A percentile compares a stretch with the other conserved stretches of the same genome.
Conservation (phyloP, 352 stramenopile species). For the Globisporangium perplexum region DNA sequence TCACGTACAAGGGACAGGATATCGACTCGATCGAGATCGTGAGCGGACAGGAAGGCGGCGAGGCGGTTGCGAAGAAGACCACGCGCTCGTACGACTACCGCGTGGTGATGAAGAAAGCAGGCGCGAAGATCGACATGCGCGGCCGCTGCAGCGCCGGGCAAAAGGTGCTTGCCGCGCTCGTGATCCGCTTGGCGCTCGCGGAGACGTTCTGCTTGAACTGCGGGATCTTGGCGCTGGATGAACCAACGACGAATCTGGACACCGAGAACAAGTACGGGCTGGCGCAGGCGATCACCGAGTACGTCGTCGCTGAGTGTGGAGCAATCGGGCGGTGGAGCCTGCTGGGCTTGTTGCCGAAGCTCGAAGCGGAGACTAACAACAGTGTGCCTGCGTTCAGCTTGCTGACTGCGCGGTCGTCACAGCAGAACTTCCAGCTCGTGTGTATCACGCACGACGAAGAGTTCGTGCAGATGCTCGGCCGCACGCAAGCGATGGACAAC, state of each 20-base stretch:
- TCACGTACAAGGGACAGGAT: constrained; percentile 99
- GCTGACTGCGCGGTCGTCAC: constrained; percentile 89
- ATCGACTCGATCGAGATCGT: constrained; percentile 99
- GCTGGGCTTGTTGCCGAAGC: background rate
- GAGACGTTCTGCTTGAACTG: constrained; percentile 99
- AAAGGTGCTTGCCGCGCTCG: constrained; percentile 93
- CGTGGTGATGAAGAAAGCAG: constrained; percentile 98
- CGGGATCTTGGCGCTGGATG: constrained; percentile 97
- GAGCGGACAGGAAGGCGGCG: constrained; percentile 86
- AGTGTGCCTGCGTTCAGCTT: constrained; percentile 60
- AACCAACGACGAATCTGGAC: constrained; percentile 98
- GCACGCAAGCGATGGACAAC: constrained; percentile 70
- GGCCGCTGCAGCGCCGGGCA: constrained; percentile 98
- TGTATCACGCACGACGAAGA: constrained; percentile 99
- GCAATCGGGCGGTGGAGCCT: background rate
- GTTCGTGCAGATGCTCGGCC: constrained; percentile 86
- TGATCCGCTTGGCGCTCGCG: constrained; percentile 97
- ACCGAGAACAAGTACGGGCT: constrained; percentile 96
- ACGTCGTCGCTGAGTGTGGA: constrained; percentile 14
- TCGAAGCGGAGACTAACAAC: background rate
- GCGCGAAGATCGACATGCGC: constrained; percentile 97
- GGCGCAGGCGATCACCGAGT: constrained; percentile 85
- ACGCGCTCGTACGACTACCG: constrained; percentile 97
- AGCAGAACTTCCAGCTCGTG: constrained; percentile 99
- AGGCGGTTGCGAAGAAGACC: constrained; percentile 31